Percentiles rank a stretch among this genome's conserved stretches.
Conservation (phyloP, 129 eudicot species). For the Escallonia herrerae region DNA sequence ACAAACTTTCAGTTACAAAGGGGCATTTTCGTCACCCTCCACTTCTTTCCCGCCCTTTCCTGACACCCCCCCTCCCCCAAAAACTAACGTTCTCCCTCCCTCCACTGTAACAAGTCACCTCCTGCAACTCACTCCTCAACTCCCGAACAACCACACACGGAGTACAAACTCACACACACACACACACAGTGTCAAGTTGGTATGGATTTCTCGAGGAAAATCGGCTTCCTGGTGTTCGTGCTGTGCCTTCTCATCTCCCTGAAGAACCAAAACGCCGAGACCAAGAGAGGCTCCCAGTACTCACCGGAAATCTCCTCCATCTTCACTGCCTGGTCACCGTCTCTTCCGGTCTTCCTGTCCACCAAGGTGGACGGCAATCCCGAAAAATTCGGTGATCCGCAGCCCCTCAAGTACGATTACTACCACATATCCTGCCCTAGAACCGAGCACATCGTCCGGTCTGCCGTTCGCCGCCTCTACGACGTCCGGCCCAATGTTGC, state of each 20-base stretch:
- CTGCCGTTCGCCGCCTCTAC: conserved; percentile 29
- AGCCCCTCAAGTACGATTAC: conserved; percentile 54
- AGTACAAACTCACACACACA: neutral
- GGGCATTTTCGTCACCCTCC: conserved; percentile 1
- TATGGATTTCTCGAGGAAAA: conserved; percentile 32
- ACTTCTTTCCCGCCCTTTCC: conserved; percentile 21
- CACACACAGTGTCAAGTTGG: neutral
- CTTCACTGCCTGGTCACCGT: neutral
- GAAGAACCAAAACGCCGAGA: conserved; percentile 25
- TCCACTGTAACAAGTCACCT: neutral
- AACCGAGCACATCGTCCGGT: conserved; percentile 41
- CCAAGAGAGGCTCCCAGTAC: conserved; percentile 8
- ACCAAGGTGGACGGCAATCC: neutral
- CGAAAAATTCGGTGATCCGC: neutral
- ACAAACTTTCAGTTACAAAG: neutral
- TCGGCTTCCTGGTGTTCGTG: conserved; percentile 23
- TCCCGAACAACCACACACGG: neutral
- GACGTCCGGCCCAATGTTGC: conserved; percentile 21
- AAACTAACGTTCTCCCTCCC: neutral
- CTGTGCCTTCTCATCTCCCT: conserved; percentile 31
- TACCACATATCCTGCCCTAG: conserved; percentile 59
- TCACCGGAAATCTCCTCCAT: neutral
- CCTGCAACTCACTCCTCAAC: conserved; percentile 11
- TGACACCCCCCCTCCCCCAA: neutral
- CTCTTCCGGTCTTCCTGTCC: neutral